These are phyloP conservation scores for Aspergillus transmontanensis DNA, from an alignment of 2,329 filamentous ascomycete genomes.

Conservation along the genomic window DNA sequence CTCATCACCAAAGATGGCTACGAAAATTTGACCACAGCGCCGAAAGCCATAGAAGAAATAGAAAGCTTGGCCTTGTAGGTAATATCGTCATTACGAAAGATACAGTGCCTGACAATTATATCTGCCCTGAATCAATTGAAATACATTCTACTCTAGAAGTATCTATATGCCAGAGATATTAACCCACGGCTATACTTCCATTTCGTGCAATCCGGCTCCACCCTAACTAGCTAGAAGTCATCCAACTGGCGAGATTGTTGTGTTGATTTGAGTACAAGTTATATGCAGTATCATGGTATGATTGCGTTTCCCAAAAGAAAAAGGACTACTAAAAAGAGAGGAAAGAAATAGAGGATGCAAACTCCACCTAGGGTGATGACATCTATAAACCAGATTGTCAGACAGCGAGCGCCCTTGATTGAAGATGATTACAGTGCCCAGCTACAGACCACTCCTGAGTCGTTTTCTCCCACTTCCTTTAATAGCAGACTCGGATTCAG, in stretches of 20 bases:
- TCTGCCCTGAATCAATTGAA: not conserved
- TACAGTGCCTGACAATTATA: not conserved
- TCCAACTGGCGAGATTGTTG: not conserved
- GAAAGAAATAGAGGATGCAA: not conserved
- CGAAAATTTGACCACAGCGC: slow-evolving; percentile 81
- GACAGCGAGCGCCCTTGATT: not conserved
- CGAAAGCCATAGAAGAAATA: slow-evolving; percentile 71
- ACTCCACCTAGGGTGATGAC: not conserved
- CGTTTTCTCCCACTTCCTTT: slow-evolving; percentile 46
- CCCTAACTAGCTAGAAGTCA: not conserved
- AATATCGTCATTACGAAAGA: not conserved
- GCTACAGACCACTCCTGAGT: slow-evolving; percentile 30
- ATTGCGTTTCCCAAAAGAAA: not conserved
- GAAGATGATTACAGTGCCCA: not conserved
- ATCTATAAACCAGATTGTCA: not conserved
- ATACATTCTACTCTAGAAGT: not conserved
- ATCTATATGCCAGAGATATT: not conserved
- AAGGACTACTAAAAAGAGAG: not conserved
- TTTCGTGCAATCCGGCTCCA: not conserved
- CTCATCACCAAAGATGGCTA: slow-evolving; percentile 75
- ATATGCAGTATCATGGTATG: not conserved
- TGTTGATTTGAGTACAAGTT: not conserved
- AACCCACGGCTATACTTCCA: not conserved
- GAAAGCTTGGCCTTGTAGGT: slow-evolving; percentile 46
- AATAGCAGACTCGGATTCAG: slow-evolving; percentile 36